Evolutionary conservation across 2,329 filamentous ascomycete genomes (phyloP), one percentile per base, ranked within the genome.

Genomic region (Cadophora sp.): DNA sequence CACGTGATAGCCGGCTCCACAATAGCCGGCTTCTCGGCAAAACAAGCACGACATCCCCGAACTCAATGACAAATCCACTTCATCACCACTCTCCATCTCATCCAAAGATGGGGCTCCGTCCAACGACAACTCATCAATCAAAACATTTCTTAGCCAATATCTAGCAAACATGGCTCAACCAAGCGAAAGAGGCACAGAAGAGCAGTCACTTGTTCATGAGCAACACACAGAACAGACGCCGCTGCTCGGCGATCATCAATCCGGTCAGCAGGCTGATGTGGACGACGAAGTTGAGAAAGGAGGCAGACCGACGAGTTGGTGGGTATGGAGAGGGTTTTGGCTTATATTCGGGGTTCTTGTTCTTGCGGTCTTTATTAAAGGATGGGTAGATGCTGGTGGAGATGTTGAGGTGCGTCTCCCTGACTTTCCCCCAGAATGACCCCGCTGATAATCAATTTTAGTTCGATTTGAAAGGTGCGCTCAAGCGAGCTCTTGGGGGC

Each of bases 401-500:
- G 81, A 83, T 69, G 78, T 81, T 27, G 74, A 82, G 62, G 81
- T 82, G 48, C 64, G 78, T 75, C 1, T n/a, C 37, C n/a, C 8
- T 26, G 4, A 43, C 12, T 43, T 37, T 27, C 48, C 8, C 14
- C 27, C 37, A 48, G 8, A n/a, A 22, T 22, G 56, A 8, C 9
- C 7, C 48, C 12, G 26, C 53, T 69, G 19, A 68, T 34, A 14
- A 34, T 40, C 8, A n/a, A 4, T 4, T 68, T 1, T 66, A 84
- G 81, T 84, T 84, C 62, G 81, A 84, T 43, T 72, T 84, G 0
- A 77, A 77, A 34, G 76, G 76, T n/a, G 83, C 83, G 1, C 79
- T 84, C 8, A 81, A 79, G 67, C 74, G 78, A 55, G 83, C 83
- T 0, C 79, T 84, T 0, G 83, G 83, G 0, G 81, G 83, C 16